These are phyloP conservation scores for Apiotrichum veenhuisii DNA, from an alignment of 1,284 basidiomycete species.

Conservation along the genomic window DNA sequence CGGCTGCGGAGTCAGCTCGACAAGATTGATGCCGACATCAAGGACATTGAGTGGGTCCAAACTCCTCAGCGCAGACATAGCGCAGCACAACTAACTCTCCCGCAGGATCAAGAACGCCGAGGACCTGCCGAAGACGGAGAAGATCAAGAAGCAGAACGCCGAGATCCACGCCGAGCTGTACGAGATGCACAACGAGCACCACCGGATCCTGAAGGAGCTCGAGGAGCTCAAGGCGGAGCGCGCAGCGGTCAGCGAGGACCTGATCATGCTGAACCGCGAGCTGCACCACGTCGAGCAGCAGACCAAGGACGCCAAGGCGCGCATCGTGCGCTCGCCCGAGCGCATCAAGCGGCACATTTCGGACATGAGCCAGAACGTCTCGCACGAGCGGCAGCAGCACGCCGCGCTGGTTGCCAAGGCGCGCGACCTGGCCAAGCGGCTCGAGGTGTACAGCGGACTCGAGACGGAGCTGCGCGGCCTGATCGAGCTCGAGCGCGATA, in stretches of 20 bases:
- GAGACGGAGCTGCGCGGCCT: constrained; percentile 57
- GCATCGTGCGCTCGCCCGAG: constrained; percentile 82
- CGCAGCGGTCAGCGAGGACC: constrained; percentile 29
- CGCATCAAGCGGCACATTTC: constrained; percentile 73
- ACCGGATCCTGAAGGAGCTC: constrained; percentile 62
- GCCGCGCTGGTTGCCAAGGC: constrained; percentile 64
- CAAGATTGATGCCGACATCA: constrained; percentile 58
- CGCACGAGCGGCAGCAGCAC: constrained; percentile 58
- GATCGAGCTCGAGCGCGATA: constrained; percentile 47
- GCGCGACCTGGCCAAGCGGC: constrained; percentile 69
- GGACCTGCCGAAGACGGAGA: constrained; percentile 66
- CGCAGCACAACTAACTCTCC: too few relatives aligned
- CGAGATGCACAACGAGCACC: constrained; percentile 48
- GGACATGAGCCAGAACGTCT: constrained; percentile 63
- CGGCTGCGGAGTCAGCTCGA: constrained; percentile 56
- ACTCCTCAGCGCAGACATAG: too few relatives aligned
- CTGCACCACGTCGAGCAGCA: constrained; percentile 24
- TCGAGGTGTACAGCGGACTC: constrained; percentile 64
- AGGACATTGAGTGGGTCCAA: constrained; percentile 60
- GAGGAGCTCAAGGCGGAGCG: constrained; percentile 64
- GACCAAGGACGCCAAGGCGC: constrained; percentile 60
- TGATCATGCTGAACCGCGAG: constrained; percentile 25
- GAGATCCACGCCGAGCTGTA: constrained; percentile 49
- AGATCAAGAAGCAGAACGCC: constrained; percentile 60
- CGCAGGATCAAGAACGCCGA: constrained; percentile 58